These are phyloP conservation scores for Globisporangium orthogonon DNA, from an alignment of 352 stramenopile species.

Conservation along the genomic window DNA sequence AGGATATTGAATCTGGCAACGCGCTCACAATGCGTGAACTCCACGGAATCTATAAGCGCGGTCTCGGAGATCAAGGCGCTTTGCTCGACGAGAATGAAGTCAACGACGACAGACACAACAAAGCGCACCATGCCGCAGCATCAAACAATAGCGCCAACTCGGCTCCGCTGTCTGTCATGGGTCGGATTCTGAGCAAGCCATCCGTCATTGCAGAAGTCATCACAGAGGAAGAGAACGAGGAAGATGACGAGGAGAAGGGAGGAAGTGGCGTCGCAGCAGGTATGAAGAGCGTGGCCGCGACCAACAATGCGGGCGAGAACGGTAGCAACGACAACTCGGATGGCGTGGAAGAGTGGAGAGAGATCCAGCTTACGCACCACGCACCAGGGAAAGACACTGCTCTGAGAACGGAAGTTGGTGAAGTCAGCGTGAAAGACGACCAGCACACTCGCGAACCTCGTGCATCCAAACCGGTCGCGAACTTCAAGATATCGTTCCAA, in stretches of 20 bases:
- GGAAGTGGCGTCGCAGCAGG: not conserved
- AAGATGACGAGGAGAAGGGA: constrained; percentile 16
- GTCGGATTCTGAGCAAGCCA: constrained; percentile 33
- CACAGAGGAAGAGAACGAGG: constrained; percentile 15
- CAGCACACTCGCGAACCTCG: constrained; percentile 4
- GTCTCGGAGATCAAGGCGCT: constrained; percentile 65
- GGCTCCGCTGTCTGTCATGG: constrained; percentile 29
- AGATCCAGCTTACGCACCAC: not conserved
- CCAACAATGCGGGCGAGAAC: constrained; percentile 3
- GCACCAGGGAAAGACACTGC: constrained; percentile 7
- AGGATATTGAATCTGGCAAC: constrained; percentile 10
- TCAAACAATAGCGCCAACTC: not conserved
- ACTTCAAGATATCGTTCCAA: constrained; percentile 32
- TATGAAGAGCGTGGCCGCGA: not conserved
- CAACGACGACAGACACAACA: not conserved
- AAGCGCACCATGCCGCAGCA: not conserved
- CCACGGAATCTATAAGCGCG: constrained; percentile 77
- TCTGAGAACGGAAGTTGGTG: constrained; percentile 3
- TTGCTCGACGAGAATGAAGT: constrained; percentile 32
- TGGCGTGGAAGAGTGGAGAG: not conserved
- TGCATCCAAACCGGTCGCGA: not conserved
- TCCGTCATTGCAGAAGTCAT: constrained; percentile 32
- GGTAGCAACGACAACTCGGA: not conserved
- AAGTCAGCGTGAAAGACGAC: constrained; percentile 27
- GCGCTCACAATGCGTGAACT: constrained; percentile 55